These are phyloP conservation scores for Gynandropsis gynandra DNA, from an alignment of 345 rosid genomes.

Conservation along the genomic window DNA sequence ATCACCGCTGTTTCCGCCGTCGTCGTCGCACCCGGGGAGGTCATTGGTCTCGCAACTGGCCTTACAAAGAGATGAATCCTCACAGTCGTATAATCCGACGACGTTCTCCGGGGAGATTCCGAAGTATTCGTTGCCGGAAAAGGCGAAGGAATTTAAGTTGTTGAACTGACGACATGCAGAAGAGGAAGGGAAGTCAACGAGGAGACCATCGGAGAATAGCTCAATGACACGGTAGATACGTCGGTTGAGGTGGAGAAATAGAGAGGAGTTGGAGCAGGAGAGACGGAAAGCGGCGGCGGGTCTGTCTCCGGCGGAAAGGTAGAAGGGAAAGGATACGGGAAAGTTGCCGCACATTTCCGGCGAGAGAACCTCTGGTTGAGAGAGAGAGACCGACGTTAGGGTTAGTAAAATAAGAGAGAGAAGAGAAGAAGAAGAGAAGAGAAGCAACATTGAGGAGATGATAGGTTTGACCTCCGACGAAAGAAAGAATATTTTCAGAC, in stretches of 20 bases:
- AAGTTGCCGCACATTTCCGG: slow-evolving; percentile 51
- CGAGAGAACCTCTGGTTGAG: slow-evolving; percentile 33
- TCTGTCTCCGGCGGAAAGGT: slow-evolving; percentile 40
- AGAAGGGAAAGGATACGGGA: slow-evolving; percentile 57
- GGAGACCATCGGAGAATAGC: slow-evolving; percentile 62
- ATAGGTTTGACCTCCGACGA: slow-evolving; percentile 14
- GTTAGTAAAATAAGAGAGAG: slow-evolving; percentile 31
- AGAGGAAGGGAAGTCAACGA: slow-evolving; percentile 59
- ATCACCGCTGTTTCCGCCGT: slow-evolving; percentile 31
- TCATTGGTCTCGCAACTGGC: slow-evolving; percentile 55
- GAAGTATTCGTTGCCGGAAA: slow-evolving; percentile 37
- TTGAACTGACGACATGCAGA: slow-evolving; percentile 60
- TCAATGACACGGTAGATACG: slow-evolving; percentile 44
- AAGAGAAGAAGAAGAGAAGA: slow-evolving; percentile 30
- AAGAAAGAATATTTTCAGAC: not conserved
- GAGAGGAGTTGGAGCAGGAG: slow-evolving; percentile 56
- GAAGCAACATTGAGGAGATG: slow-evolving; percentile 23
- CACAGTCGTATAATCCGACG: slow-evolving; percentile 71
- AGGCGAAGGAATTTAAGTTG: slow-evolving; percentile 50
- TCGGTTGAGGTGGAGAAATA: slow-evolving; percentile 44
- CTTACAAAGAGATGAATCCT: slow-evolving; percentile 77
- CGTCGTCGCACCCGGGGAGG: slow-evolving; percentile 56
- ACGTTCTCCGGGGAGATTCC: slow-evolving; percentile 62
- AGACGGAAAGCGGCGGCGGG: slow-evolving; percentile 38
- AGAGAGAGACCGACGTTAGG: slow-evolving; percentile 25